phyloP scores from a whole-genome alignment of 176 grass and related monocot genomes.

The Pharus latifolius region DNA sequence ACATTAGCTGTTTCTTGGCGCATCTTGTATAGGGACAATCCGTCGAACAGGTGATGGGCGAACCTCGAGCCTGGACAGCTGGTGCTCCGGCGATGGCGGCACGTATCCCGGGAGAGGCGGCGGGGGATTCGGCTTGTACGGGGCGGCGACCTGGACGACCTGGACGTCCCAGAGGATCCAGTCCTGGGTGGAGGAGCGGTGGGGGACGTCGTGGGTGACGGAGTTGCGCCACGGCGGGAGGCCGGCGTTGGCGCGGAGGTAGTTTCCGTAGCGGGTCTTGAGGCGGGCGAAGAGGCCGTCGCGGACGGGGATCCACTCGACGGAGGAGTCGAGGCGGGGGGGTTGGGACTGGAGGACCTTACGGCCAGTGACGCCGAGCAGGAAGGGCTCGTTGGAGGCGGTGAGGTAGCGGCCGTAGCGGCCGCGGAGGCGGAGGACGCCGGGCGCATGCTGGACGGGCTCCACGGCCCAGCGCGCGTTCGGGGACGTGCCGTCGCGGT shows the following conservation, averaged over 20 bases:
- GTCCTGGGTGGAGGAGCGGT: conserved; percentile 44
- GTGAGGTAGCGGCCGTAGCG: conserved; percentile 79
- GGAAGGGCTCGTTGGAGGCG: conserved; percentile 70
- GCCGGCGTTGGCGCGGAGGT: conserved; percentile 56
- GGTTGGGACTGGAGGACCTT: conserved; percentile 66
- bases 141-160: conserved; percentile 32
- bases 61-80: conserved; percentile 38
- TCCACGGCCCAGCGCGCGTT: conserved; percentile 70
- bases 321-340: conserved; percentile 61
- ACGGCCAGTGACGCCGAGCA: conserved; percentile 38
- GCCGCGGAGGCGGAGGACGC: conserved; percentile 62
- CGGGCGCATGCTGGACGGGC: conserved; percentile 17
- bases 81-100: background rate
- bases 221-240: conserved; percentile 71
- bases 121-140: background rate
- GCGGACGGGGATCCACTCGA: conserved; percentile 65
- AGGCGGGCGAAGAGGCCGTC: conserved; percentile 39
- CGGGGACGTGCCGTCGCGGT: conserved; percentile 45
- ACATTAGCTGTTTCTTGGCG: too few relatives aligned
- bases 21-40: too few relatives aligned
- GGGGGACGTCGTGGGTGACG: conserved; percentile 55
- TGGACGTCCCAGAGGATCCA: conserved; percentile 81
- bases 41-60: background rate
- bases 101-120: conserved; percentile 18
- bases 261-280: conserved; percentile 60